Base-by-base conservation (phyloP, 441 rosid genomes). In the Pelargonium exstipulatum region DNA sequence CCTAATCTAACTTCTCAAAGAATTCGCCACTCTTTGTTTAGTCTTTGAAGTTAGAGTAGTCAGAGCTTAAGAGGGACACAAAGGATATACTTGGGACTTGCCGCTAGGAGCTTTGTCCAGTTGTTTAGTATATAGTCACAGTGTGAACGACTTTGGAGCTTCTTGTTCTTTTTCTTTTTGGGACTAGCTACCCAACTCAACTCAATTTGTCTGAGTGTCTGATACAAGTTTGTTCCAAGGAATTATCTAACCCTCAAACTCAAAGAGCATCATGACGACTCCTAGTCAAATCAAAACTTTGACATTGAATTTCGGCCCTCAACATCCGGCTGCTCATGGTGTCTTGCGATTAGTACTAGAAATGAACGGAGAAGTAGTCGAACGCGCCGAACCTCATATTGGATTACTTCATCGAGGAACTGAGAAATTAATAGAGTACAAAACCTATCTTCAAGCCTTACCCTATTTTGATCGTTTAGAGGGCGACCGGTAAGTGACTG, bases 291-390 rank as follows among this genome's bases (percentile, higher is more conserved):
- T 69, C 14, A 69, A 26, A 55, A 69, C 61, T 58, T 69, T 69
- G 12, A 61, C 67, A 45, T 71, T 46, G 45, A 64, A 46, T 64
- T 71, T 63, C 51, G 20, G 62, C 49, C 69, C 26, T 48, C 70
- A 71, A 64, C 74, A 45, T 71, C 69, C 12, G 20, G 37, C 29
- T 60, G 57, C 72, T 71, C 69, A 64, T 67, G 76, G 49, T 62
- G 71, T 67, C 68, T 67, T 67, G 46, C 4, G 51, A 73, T 73
- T 35, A 22, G 62, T 60, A 73, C 62, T 68, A 58, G 45, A 73
- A 73, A 73, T 73, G 76, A 73, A 68, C 9, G 43, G 63, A 68
- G 72, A 73, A 46, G 76, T 73, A 62, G 67, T 12, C 40, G 72
- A 73, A 61, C 18, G 40, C 10, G 46, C 46, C 10, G 46, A 42